phyloP scores from a whole-genome alignment of 805 yeast species.

The Starmerella floris region DNA sequence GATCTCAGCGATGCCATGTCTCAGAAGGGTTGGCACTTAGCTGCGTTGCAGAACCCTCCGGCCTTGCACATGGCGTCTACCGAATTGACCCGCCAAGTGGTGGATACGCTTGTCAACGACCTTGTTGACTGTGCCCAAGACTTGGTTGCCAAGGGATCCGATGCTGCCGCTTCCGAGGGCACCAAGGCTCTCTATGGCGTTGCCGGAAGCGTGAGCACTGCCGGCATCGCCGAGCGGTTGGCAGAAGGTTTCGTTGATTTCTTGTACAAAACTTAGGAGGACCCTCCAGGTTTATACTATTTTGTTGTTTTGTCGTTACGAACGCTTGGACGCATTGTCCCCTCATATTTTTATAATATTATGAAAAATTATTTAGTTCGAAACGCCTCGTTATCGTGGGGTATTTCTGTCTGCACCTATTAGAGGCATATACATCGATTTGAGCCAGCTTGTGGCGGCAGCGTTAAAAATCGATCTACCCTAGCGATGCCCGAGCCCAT shows the following conservation, averaged over 20 bases:
- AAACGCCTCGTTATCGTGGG: too few relatives aligned
- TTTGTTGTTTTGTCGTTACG: too few relatives aligned
- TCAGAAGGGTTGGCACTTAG: slow-evolving; percentile 75
- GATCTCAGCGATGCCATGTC: slow-evolving; percentile 59
- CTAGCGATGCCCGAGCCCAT: too few relatives aligned
- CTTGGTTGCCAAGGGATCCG: slow-evolving; percentile 27
- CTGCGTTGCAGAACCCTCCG: slow-evolving; percentile 75
- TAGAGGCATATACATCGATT: too few relatives aligned
- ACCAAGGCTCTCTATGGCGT: slow-evolving; percentile 91
- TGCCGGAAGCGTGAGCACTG: slow-evolving; percentile 78
- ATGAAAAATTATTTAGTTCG: too few relatives aligned
- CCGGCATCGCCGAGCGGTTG: slow-evolving; percentile 68
- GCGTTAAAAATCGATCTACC: too few relatives aligned
- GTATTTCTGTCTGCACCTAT: too few relatives aligned
- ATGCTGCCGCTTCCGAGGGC: slow-evolving; percentile 27
- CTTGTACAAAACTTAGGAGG: slow-evolving; percentile 44
- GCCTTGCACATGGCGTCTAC: slow-evolving; percentile 89
- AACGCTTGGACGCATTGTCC: too few relatives aligned
- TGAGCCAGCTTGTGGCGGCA: too few relatives aligned
- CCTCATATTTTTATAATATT: too few relatives aligned
- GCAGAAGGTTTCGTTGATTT: slow-evolving; percentile 74
- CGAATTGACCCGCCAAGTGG: slow-evolving; percentile 45
- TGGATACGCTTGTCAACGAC: slow-evolving; percentile 46
- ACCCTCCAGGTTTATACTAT: too few relatives aligned
- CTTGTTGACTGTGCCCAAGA: slow-evolving; percentile 36